phyloP scores from a whole-genome alignment of 805 yeast species.

The Monosporozyma unispora region DNA sequence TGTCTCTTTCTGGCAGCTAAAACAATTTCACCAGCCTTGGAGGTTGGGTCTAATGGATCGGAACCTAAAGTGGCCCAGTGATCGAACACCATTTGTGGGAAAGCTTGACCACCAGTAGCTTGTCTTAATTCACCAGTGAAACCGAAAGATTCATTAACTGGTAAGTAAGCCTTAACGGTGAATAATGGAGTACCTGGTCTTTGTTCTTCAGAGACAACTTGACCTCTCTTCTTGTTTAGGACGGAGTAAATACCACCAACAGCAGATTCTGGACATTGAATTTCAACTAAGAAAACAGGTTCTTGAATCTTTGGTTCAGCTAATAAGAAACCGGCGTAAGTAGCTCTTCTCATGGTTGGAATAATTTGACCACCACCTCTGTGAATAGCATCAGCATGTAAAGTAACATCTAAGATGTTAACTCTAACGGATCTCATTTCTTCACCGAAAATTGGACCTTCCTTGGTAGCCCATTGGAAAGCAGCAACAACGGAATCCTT shows the following conservation, averaged over 20 bases:
- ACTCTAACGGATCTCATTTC: conserved; percentile 90
- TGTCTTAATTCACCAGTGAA: conserved; percentile 99
- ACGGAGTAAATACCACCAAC: conserved; percentile 99
- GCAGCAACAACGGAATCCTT: conserved; percentile 99
- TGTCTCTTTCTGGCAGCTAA: conserved; percentile 79
- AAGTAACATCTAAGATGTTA: conserved; percentile 97
- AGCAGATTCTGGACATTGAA: conserved; percentile 98
- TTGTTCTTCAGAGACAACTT: conserved; percentile 98
- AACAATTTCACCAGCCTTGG: conserved; percentile 62
- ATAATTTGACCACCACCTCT: conserved; percentile 99
- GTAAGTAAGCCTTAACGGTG: conserved; percentile 99
- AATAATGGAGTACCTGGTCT: conserved; percentile 99
- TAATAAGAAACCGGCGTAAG: conserved; percentile 95
- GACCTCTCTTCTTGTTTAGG: conserved; percentile 99
- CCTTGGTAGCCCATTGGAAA: conserved; percentile 99
- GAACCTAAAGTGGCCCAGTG: conserved; percentile 92
- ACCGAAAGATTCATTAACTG: conserved; percentile 99
- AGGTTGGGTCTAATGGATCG: conserved; percentile 82
- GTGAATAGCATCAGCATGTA: conserved; percentile 99
- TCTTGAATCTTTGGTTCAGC: conserved; percentile 99
- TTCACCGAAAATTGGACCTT: conserved; percentile 98
- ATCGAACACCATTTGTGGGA: conserved; percentile 99
- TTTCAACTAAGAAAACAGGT: conserved; percentile 98
- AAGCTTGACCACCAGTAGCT: conserved; percentile 99
- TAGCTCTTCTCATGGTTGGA: conserved; percentile 99